Evolutionary conservation across 352 stramenopile genomes (phyloP).

Genomic region (Phytopythium chamaehyphon): DNA sequence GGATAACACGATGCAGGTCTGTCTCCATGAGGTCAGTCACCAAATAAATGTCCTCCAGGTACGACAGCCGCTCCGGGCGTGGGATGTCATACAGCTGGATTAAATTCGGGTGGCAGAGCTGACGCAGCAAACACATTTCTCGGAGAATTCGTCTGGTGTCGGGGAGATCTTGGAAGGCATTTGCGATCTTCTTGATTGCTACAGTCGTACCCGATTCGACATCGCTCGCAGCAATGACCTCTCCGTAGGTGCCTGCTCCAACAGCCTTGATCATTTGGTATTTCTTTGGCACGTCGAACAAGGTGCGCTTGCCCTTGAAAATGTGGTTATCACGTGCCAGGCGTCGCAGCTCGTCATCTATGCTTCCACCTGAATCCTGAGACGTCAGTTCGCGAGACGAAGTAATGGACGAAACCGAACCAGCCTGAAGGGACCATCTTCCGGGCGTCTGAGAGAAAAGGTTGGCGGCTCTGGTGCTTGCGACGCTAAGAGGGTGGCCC

Average conservation of each 20-base stretch:
- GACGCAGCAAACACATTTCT: conserved; percentile 89
- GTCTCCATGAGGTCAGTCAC: conserved; percentile 96
- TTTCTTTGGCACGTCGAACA: conserved; percentile 77
- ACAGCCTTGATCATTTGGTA: conserved; percentile 84
- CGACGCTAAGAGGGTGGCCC: conserved; percentile 19
- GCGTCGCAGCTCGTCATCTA: conserved; percentile 22
- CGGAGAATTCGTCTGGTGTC: conserved; percentile 93
- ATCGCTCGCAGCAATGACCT: conserved; percentile 81
- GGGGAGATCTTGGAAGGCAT: conserved; percentile 70
- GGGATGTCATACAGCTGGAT: conserved; percentile 93
- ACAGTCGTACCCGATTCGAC: conserved; percentile 81
- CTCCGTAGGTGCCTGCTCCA: conserved; percentile 69
- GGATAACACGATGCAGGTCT: conserved; percentile 89
- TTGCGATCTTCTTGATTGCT: conserved; percentile 94
- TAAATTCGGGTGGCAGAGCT: conserved; percentile 89
- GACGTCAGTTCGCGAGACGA: not conserved
- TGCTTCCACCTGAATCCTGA: not conserved
- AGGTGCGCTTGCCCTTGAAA: conserved; percentile 59
- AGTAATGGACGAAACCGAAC: not conserved
- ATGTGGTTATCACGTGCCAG: conserved; percentile 58
- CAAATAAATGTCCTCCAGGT: conserved; percentile 97
- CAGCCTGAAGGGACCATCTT: conserved; percentile 7
- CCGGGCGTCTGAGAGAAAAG: conserved; percentile 16
- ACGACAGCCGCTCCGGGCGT: conserved; percentile 88
- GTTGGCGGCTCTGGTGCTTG: conserved; percentile 10